Conservation (phyloP, 306 rosid genomes). For the Glycine soja region DNA sequence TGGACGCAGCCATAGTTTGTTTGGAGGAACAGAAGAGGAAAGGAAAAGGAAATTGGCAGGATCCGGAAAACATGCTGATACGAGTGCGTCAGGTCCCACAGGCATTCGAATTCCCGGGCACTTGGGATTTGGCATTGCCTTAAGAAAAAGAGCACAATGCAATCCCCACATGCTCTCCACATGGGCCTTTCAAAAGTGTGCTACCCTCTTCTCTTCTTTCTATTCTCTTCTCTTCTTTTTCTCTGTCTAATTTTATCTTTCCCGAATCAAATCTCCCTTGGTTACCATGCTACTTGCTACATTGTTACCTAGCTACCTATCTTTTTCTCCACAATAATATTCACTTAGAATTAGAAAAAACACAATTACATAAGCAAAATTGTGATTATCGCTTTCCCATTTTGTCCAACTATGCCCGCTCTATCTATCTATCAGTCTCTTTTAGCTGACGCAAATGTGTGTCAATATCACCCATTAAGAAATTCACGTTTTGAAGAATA, state of each 20-base stretch:
- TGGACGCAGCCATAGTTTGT: neutral
- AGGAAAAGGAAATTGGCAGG: slow-evolving; percentile 58
- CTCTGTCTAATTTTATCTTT: neutral
- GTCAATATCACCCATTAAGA: slow-evolving; percentile 15
- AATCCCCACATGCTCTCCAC: slow-evolving; percentile 82
- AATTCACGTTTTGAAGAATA: neutral
- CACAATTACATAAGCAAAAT: slow-evolving; percentile 4
- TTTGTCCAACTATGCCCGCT: slow-evolving; percentile 6
- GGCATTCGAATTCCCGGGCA: slow-evolving; percentile 63
- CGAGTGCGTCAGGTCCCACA: slow-evolving; percentile 61
- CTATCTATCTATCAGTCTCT: too few species aligned
- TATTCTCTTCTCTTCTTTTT: too few species aligned
- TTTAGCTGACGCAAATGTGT: neutral
- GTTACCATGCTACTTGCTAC: too few species aligned
- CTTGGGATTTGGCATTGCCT: slow-evolving; percentile 56
- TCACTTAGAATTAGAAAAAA: neutral
- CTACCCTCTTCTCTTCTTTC: slow-evolving; percentile 10
- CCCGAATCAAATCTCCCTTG: slow-evolving; percentile 21
- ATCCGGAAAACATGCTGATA: slow-evolving; percentile 77
- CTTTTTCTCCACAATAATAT: slow-evolving; percentile 20
- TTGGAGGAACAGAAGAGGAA: neutral
- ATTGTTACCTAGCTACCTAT: slow-evolving; percentile 4
- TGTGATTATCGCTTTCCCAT: slow-evolving; percentile 37
- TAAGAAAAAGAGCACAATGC: slow-evolving; percentile 37
- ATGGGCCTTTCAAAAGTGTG: slow-evolving; percentile 61